phyloP scores from a whole-genome alignment of 768 basidiomycete genomes.

The Suillus plorans region DNA sequence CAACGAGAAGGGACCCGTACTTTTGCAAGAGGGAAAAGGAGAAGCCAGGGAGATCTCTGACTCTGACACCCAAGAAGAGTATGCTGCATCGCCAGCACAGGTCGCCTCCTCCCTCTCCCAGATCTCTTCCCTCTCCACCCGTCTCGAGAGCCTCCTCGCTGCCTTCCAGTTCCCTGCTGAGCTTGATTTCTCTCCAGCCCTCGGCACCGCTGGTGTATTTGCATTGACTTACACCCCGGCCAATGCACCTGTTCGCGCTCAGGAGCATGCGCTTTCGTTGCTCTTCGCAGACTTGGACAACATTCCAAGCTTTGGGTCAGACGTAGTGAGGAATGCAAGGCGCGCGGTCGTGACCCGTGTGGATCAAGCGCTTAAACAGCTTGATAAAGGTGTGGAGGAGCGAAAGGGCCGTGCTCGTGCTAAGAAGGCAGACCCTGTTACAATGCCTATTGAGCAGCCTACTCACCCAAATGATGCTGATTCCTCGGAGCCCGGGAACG shows the following conservation, averaged over 20 bases:
- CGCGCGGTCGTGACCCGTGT: slow-evolving; percentile 57
- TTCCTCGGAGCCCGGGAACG: neutral
- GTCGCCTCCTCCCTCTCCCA: slow-evolving; percentile 31
- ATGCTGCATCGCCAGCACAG: slow-evolving; percentile 12
- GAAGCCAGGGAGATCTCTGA: slow-evolving; percentile 31
- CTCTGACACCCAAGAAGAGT: slow-evolving; percentile 8
- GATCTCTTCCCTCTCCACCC: slow-evolving; percentile 41
- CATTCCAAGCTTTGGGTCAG: slow-evolving; percentile 60
- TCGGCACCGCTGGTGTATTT: slow-evolving; percentile 17
- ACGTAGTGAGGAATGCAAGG: slow-evolving; percentile 46
- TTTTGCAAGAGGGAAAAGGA: slow-evolving; percentile 30
- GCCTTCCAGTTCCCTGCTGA: slow-evolving; percentile 40
- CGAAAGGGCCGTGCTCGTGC: slow-evolving; percentile 24
- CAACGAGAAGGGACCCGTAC: neutral
- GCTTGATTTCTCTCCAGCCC: slow-evolving; percentile 28
- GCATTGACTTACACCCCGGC: slow-evolving; percentile 54
- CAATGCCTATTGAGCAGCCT: neutral
- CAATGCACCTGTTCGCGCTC: slow-evolving; percentile 61
- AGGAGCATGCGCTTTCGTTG: slow-evolving; percentile 57
- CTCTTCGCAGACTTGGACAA: slow-evolving; percentile 59
- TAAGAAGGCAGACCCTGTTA: neutral
- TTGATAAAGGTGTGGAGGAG: slow-evolving; percentile 47
- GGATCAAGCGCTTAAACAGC: slow-evolving; percentile 53
- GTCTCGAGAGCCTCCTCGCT: slow-evolving; percentile 35
- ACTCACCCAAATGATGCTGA: neutral